Evolutionary conservation across 352 stramenopile species (phyloP).

Genomic region (Phytophthora nicotianae): DNA sequence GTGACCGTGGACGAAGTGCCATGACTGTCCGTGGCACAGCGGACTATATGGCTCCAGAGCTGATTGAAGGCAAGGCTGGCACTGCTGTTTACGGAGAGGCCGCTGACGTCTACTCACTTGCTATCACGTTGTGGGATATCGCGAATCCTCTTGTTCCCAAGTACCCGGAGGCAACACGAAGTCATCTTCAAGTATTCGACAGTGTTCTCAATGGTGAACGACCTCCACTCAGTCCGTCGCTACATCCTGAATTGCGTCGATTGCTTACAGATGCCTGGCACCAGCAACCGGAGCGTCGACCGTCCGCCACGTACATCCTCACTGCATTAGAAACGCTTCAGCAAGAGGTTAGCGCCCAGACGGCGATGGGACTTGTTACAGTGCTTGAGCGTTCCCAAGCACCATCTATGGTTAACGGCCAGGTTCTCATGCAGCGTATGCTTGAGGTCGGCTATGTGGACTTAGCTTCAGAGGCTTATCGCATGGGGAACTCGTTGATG

Average conservation of each 20-base stretch:
- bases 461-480: conserved; percentile 50
- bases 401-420: conserved; percentile 43
- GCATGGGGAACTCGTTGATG: conserved; percentile 68
- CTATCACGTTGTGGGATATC: conserved; percentile 86
- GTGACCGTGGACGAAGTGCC: conserved; percentile 35
- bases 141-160: conserved; percentile 64
- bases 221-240: conserved; percentile 40
- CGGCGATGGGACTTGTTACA: conserved; percentile 40
- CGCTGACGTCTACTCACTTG: conserved; percentile 73
- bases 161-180: conserved; percentile 60
- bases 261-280: conserved; percentile 64
- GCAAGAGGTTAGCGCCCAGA: conserved; percentile 47
- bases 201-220: conserved; percentile 63
- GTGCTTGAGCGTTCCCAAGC: conserved; percentile 33
- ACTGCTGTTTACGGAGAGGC: conserved; percentile 70
- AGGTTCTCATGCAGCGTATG: conserved; percentile 68
- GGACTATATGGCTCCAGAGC: conserved; percentile 85
- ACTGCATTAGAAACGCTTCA: conserved; percentile 55
- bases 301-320: conserved; percentile 57
- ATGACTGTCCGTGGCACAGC: conserved; percentile 83
- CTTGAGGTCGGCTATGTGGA: conserved; percentile 59
- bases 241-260: conserved; percentile 47
- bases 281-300: conserved; percentile 48
- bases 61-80: conserved; percentile 78
- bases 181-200: conserved; percentile 77